A percentile compares a stretch with the other conserved stretches of the same genome.
phyloP scores from a whole-genome alignment of 306 rosid species.

The Sphenostylis stenocarpa region DNA sequence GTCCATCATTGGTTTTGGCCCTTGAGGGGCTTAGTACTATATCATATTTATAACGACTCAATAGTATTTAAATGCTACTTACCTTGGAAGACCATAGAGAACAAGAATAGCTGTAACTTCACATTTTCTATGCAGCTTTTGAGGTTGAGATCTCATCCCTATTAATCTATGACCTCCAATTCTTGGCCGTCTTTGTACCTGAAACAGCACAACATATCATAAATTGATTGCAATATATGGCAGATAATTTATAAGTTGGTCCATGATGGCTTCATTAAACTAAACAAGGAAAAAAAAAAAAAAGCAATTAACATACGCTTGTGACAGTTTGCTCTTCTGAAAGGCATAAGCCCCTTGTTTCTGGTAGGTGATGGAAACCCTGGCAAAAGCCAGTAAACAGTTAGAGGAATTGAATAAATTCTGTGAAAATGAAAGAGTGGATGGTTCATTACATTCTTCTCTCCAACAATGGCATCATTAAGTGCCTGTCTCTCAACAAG shows the following conservation, averaged over 20 bases:
- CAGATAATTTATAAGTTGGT: not conserved
- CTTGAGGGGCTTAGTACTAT: not conserved
- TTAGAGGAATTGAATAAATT: conserved; percentile 34
- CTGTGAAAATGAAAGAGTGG: conserved; percentile 7
- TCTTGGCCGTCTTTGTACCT: conserved; percentile 44
- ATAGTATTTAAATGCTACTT: not conserved
- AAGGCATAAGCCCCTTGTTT: conserved; percentile 93
- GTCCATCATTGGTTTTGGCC: not conserved
- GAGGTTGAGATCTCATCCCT: conserved; percentile 71
- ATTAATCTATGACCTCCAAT: conserved; percentile 39
- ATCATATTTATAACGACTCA: not conserved
- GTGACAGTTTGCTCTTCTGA: conserved; percentile 93
- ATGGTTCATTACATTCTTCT: conserved; percentile 62
- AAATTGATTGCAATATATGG: not conserved
- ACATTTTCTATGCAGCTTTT: conserved; percentile 66
- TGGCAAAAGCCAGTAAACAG: conserved; percentile 39
- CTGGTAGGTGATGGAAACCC: conserved; percentile 97
- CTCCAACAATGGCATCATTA: conserved; percentile 92
- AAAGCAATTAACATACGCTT: conserved; percentile 52
- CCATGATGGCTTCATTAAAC: conserved; percentile 11
- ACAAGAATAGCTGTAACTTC: conserved; percentile 99
- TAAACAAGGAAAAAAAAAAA: not conserved
- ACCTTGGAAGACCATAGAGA: conserved; percentile 98
- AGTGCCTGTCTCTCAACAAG: conserved; percentile 95
- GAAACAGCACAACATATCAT: conserved; percentile 26